Conservation (phyloP, 1,284 basidiomycete species). For the Puccinia novopanici region DNA sequence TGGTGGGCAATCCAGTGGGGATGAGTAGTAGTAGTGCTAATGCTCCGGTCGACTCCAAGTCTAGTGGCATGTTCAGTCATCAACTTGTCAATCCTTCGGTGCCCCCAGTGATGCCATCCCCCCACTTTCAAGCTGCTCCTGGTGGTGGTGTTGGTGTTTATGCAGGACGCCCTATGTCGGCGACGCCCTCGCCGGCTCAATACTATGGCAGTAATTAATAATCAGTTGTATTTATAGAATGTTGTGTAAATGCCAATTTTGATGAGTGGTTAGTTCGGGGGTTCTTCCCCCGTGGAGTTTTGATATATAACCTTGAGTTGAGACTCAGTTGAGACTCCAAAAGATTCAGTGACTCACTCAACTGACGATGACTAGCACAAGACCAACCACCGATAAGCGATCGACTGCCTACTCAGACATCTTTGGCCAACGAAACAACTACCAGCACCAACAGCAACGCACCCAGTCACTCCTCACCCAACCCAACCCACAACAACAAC, state of each 20-base stretch:
- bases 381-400: constrained; percentile 11
- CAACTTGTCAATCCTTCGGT: neutral
- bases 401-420: constrained; percentile 16
- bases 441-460: neutral
- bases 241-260: too few relatives aligned
- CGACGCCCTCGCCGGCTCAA: neutral
- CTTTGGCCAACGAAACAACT: neutral
- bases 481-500: neutral
- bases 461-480: neutral
- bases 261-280: too few relatives aligned
- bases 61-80: neutral
- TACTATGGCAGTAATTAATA: neutral
- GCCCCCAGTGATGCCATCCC: too few relatives aligned
- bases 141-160: neutral
- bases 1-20: neutral
- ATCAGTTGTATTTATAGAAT: too few relatives aligned
- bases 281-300: too few relatives aligned
- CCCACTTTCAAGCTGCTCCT: neutral
- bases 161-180: constrained; percentile 1
- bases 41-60: neutral
- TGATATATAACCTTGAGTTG: too few relatives aligned
- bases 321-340: too few relatives aligned
- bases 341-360: too few relatives aligned
- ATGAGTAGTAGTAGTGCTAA: neutral
- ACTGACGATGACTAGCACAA: neutral